Base-by-base conservation (phyloP, 2,329 filamentous ascomycete genomes). In the Epicoccum sorghinum region DNA sequence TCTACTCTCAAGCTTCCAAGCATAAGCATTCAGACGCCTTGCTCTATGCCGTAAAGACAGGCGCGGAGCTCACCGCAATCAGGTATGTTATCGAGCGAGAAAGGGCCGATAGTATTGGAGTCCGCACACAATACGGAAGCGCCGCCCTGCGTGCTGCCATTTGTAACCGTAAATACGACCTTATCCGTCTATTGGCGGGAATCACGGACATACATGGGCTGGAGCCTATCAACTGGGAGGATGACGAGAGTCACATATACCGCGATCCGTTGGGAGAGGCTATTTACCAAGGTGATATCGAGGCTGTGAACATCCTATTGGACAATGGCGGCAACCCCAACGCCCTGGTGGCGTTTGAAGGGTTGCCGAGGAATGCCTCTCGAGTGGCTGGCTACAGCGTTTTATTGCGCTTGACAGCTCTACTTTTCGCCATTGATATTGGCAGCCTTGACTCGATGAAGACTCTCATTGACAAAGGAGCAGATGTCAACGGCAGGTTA, bases 351-450 rank as follows among this genome's bases (percentile, higher is more conserved):
- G 27, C 40, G 22, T 50, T 49, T 32, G 35, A 24, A 2, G 50
- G 50, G 14, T 22, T 52, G 2, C 2, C 12, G 9, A 8, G 37
- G 3, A 4, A 41, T 7, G n/a, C 30, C 5, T 10, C 13, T 23
- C 22, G 30, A 36, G 12, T 8, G 7, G 18, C 14, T n/a, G 12
- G 25, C 4, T 23, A 35, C 7, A 44, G 24, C 14, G 14, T 46
- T 5, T n/a, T 57, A 18, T 14, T 14, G 3, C 42, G 50, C 18
- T 23, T 51, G 22, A 43, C 41, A 7, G 37, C 50, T 3, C 45
- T 58, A 3, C 14, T 58, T 7, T 27, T 45, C 5, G 55, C 55
- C 2, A 42, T 54, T 13, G 55, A 54, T 39, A 23, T 47, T n/a
- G 24, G 52, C 1, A 32, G 23, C 22, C 13, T 46, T 6, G 4